Evolutionary conservation across 2,329 filamentous ascomycete genomes (phyloP).

Genomic region (Pyricularia pennisetigena): DNA sequence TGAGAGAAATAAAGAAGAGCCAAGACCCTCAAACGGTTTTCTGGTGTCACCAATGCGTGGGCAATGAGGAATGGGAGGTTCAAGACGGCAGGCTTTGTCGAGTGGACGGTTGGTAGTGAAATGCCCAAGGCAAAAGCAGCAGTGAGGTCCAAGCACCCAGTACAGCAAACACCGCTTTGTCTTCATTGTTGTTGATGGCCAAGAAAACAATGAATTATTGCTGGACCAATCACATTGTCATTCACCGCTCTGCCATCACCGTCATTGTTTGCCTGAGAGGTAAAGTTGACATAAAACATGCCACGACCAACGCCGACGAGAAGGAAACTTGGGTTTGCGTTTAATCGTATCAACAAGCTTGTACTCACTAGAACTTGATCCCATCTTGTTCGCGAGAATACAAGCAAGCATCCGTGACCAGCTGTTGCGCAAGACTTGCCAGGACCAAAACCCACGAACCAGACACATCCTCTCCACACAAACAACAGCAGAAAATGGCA

Average conservation of each 20-base stretch:
- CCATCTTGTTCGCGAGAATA: background rate
- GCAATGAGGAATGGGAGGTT: conserved; percentile 3
- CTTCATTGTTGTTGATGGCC: background rate
- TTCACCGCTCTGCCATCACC: background rate
- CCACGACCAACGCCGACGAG: too few species aligned
- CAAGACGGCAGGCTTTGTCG: conserved; percentile 1
- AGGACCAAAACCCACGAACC: background rate
- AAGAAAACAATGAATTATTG: background rate
- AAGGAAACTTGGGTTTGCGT: background rate
- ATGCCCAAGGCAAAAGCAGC: background rate
- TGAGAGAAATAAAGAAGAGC: conserved; percentile 1
- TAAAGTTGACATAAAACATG: background rate
- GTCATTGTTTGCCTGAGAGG: background rate
- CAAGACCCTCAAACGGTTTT: conserved; percentile 1
- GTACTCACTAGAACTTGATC: background rate
- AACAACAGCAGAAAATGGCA: background rate
- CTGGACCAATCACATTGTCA: background rate
- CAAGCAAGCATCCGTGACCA: too few species aligned
- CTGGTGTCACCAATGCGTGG: conserved; percentile 5
- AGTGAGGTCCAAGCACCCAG: background rate
- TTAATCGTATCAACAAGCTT: background rate
- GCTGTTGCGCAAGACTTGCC: background rate
- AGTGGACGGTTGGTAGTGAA: background rate
- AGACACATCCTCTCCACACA: background rate
- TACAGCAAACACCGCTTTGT: background rate